Conservation (phyloP, 225 moss, liverwort and hornwort species). For the Rhytidiadelphus loreus region DNA sequence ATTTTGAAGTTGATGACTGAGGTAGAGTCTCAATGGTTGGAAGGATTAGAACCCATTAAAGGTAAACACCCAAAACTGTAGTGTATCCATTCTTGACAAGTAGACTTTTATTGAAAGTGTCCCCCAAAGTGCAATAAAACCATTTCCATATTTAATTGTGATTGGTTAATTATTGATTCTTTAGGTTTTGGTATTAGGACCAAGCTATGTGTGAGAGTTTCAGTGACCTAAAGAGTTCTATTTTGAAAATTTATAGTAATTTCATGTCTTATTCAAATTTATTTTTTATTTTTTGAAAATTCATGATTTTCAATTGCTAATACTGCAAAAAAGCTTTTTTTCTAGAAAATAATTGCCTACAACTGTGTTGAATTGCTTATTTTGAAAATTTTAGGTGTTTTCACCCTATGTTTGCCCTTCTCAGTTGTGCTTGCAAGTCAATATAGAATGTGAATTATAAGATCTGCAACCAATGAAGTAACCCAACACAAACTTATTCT, state of each 20-base stretch:
- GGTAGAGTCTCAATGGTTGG: not conserved
- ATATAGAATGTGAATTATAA: not conserved
- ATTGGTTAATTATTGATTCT: not conserved
- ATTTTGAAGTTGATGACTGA: not conserved
- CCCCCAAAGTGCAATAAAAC: not conserved
- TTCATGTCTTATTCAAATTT: not conserved
- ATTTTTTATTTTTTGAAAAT: not conserved
- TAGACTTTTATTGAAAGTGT: not conserved
- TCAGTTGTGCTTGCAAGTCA: not conserved
- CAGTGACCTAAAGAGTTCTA: rapidly evolving
- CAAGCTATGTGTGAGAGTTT: not conserved
- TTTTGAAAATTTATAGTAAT: not conserved
- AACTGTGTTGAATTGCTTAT: not conserved
- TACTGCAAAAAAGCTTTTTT: no score
- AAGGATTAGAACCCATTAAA: not conserved
- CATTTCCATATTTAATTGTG: rapidly evolving
- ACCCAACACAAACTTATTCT: no score
- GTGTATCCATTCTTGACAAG: not conserved
- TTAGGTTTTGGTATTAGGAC: rapidly evolving
- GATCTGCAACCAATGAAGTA: no score
- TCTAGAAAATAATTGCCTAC: not conserved
- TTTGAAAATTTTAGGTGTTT: rapidly evolving
- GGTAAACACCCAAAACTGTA: not conserved
- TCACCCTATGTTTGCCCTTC: not conserved
- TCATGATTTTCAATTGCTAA: not conserved